A percentile compares a stretch with the other conserved stretches of the same genome.
Evolutionary conservation across 306 rosid species (phyloP).

Genomic region (Cucumis sativus): Cucumber_9930_V3 NC_026660.2:10064501-10065000

Average conservation of each 20-base stretch:
- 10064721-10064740: too few relatives aligned
- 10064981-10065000: neutral
- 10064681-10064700: neutral
- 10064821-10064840: neutral
- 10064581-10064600: neutral
- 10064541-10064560: neutral
- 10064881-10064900: constrained; percentile 2
- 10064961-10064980: neutral
- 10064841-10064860: neutral
- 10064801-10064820: neutral
- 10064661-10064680: neutral
- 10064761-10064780: neutral
- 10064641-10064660: neutral
- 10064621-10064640: neutral
- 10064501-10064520: neutral
- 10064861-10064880: neutral
- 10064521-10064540: neutral
- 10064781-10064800: neutral
- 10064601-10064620: neutral
- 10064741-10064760: too few relatives aligned
- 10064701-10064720: neutral
- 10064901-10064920: constrained; percentile 24
- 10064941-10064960: constrained; percentile 5
- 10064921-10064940: constrained; percentile 15
- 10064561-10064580: neutral